Base-by-base conservation (phyloP, 1,139 yeast genomes). In the Sugiyamaella paludigena region DNA sequence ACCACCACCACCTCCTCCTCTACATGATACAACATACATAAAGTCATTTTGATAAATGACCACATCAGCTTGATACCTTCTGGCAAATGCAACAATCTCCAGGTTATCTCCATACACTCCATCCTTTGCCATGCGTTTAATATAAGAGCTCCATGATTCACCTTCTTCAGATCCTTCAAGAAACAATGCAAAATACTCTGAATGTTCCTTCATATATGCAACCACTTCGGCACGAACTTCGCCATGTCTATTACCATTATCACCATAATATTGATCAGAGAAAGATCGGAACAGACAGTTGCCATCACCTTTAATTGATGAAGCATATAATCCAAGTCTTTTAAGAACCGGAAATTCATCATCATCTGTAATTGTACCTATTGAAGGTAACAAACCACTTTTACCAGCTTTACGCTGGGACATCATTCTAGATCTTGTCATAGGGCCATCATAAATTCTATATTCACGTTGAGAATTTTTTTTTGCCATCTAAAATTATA, bases 231-330 rank as follows among this genome's bases (percentile, higher is more conserved):
- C 51, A 1, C 76, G 63, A 27, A 72, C 54, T 47, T 60, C 61
- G 9, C 51, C 56, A 43, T 69, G 67, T 11, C 57, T 59, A 16
- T 44, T 55, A 1, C 65, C 64, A 9, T 64, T 66, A 44, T 69
- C 70, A 11, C 75, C 75, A 42, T 60, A 67, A 24, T 61, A 49
- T 54, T 72, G 76, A 54, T 72, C 76, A 12, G 72, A 63, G 35
- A 72, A 51, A 0, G 75, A 68, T n/a, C 76, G 63, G 51, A 72
- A 72, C 28, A 72, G 55, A 51, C 76, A 72, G 60, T 72, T 72
- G 24, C 76, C 76, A 45, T 72, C 76, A 9, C 75, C 75, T 15
- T 60, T 59, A 34, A 70, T 71, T 9, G 66, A 58, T 7, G 71
- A 56, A 1, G 73, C 72, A 53, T 69, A 70, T 7, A 71, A 58